phyloP scores from a whole-genome alignment of 768 basidiomycete species.

The Peribolospora kevripleyi region DNA sequence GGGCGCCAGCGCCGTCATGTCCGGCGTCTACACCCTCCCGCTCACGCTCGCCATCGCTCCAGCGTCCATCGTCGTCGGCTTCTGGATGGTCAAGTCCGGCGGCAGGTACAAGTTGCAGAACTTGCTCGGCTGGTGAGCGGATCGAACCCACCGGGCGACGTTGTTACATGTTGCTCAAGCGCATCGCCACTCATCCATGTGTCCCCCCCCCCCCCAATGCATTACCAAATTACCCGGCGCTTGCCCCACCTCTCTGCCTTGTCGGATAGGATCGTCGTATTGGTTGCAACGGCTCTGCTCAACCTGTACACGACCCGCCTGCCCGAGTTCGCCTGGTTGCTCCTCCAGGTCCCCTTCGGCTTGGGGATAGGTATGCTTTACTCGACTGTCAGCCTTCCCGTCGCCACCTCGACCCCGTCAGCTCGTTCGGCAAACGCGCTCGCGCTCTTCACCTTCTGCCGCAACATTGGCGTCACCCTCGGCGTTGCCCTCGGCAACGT shows the following conservation, averaged over 20 bases:
- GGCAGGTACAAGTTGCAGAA: not conserved
- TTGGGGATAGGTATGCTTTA: not conserved
- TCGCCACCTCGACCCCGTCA: not conserved
- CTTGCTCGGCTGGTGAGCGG: not conserved
- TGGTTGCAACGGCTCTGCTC: too few relatives aligned
- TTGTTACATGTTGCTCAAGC: not conserved
- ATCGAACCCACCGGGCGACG: too few relatives aligned
- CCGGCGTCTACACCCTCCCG: conserved; percentile 6
- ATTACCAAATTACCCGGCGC: too few relatives aligned
- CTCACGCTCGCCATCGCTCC: conserved; percentile 3
- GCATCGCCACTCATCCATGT: not conserved
- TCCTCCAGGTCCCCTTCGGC: too few relatives aligned
- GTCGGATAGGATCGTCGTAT: too few relatives aligned
- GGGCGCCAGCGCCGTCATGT: conserved; percentile 1
- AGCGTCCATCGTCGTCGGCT: not conserved
- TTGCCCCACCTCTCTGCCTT: too few relatives aligned
- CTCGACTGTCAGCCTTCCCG: not conserved
- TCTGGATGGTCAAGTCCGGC: not conserved
- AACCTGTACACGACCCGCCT: too few relatives aligned
- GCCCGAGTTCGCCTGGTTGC: too few relatives aligned
- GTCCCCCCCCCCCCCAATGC: not conserved
- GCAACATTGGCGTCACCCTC: not conserved
- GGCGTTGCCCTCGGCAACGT: not conserved
- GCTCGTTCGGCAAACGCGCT: not conserved
- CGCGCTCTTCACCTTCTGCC: not conserved